phyloP scores from a whole-genome alignment of 2,329 filamentous ascomycete genomes.

The Trichoderma asperellum region DNA sequence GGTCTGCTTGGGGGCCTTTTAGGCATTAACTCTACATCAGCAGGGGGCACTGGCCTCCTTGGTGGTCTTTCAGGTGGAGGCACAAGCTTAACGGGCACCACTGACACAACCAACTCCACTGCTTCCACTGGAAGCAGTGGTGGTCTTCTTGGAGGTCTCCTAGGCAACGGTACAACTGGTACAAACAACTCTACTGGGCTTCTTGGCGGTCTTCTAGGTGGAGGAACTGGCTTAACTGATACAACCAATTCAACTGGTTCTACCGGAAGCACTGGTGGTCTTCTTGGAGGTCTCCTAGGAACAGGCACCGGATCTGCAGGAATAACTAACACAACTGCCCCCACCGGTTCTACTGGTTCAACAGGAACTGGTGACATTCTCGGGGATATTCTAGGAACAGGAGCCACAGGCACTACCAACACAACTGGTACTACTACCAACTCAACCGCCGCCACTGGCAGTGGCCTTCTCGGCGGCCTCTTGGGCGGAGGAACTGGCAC shows the following conservation, averaged over 20 bases:
- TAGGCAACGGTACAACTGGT: no score
- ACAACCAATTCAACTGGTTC: slow-evolving; percentile 6
- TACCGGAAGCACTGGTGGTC: neutral
- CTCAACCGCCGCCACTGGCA: no score
- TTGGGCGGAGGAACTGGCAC: neutral
- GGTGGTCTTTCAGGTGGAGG: neutral
- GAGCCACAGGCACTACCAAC: no score
- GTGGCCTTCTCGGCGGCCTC: no score
- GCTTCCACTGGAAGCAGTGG: neutral
- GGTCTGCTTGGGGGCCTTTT: neutral
- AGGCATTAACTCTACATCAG: neutral
- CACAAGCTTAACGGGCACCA: neutral
- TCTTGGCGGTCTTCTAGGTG: neutral
- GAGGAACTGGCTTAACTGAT: neutral
- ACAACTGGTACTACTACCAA: no score
- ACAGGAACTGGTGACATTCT: no score
- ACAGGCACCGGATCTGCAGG: neutral
- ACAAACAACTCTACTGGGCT: no score
- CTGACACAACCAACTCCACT: neutral
- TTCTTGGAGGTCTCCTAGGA: neutral
- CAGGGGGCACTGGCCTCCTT: neutral
- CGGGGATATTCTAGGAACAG: no score
- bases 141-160: neutral
- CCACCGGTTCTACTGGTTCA: no score
- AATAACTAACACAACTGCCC: neutral